Percentiles rank a stretch among this genome's conserved stretches.
Evolutionary conservation across 345 rosid genomes (phyloP).

Genomic region (Moringa oleifera): DNA sequence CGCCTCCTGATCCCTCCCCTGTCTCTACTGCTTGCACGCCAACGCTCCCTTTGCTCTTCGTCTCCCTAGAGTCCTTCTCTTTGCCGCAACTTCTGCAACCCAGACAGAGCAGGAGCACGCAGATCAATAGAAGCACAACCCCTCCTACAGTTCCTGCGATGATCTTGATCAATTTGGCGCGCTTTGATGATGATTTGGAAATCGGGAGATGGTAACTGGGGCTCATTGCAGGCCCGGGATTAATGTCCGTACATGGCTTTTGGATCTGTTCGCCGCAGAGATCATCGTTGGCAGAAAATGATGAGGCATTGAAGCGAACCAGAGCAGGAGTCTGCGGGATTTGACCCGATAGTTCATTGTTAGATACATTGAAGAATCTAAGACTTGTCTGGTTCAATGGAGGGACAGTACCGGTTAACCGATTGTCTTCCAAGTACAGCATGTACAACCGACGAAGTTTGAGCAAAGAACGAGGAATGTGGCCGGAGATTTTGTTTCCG

Average conservation of each 20-base stretch:
- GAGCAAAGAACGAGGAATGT: conserved; percentile 53
- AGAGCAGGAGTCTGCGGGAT: conserved; percentile 66
- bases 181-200: conserved; percentile 25
- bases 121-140: conserved; percentile 25
- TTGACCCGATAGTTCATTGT: conserved; percentile 62
- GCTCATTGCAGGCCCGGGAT: conserved; percentile 23
- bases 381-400: conserved; percentile 76
- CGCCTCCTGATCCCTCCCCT: conserved; percentile 1
- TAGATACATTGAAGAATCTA: conserved; percentile 75
- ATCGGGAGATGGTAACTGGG: conserved; percentile 19
- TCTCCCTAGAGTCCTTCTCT: background rate
- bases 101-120: conserved; percentile 19
- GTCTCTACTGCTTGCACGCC: conserved; percentile 23
- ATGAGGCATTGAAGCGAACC: conserved; percentile 59
- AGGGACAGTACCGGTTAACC: conserved; percentile 57
- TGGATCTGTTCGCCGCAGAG: conserved; percentile 74
- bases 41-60: conserved; percentile 20
- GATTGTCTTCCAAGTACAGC: conserved; percentile 56
- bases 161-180: conserved; percentile 32
- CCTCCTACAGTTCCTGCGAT: conserved; percentile 53
- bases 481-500: conserved; percentile 58
- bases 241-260: conserved; percentile 35
- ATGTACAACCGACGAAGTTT: conserved; percentile 56
- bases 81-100: conserved; percentile 9
- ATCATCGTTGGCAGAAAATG: conserved; percentile 49